A percentile compares a stretch with the other conserved stretches of the same genome.
phyloP scores from a whole-genome alignment of 2,329 filamentous ascomycete species.

The Hypoxylon sp. region DNA sequence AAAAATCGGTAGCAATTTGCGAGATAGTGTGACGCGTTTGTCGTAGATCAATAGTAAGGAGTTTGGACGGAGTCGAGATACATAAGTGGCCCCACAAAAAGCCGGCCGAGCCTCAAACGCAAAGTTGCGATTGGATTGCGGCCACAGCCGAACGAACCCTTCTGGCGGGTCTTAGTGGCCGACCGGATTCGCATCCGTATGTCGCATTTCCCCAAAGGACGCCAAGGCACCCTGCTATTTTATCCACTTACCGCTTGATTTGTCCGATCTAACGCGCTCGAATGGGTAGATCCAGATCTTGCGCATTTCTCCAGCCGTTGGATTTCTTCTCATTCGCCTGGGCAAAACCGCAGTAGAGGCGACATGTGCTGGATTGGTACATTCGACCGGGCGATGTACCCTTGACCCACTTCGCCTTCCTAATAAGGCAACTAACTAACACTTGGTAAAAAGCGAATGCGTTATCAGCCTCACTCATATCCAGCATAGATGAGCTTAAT shows the following conservation, averaged over 20 bases:
- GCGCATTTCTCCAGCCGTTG: conserved; percentile 1
- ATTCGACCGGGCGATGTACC: neutral
- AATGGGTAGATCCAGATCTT: conserved; percentile 30
- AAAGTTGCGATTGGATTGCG: conserved; percentile 42
- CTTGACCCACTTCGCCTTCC: conserved; percentile 15
- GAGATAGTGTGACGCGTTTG: neutral
- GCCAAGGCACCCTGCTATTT: conserved; percentile 16
- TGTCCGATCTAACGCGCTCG: conserved; percentile 16
- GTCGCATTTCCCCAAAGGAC: conserved; percentile 12
- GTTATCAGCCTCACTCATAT: neutral
- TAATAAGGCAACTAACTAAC: conserved; percentile 25
- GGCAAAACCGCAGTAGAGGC: neutral
- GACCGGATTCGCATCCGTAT: conserved; percentile 20
- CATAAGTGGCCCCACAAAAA: conserved; percentile 20
- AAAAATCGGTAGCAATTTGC: neutral
- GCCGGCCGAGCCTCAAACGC: conserved; percentile 31
- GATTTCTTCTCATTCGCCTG: conserved; percentile 9
- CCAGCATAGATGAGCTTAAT: neutral
- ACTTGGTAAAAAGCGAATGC: neutral
- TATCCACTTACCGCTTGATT: conserved; percentile 31
- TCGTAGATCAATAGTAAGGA: neutral
- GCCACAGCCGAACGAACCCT: conserved; percentile 34
- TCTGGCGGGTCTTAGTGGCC: conserved; percentile 29
- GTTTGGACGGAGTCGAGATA: conserved; percentile 5
- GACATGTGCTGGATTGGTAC: neutral